These are phyloP conservation scores for Hordeum vulgare DNA, from an alignment of 176 grass and related monocot species.

Conservation along the genomic window MorexV3_pseudomolecules_assembly NC_058523.1:85559575-85560074, in stretches of 20 bases:
- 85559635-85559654: not conserved
- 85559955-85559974: constrained; percentile 73
- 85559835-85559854: not conserved
- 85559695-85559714: not conserved
- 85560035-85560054: not conserved
- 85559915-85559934: constrained; percentile 53
- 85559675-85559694: not conserved
- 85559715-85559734: not conserved
- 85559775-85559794: not conserved
- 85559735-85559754: not conserved
- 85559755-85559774: no score
- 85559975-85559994: constrained; percentile 31
- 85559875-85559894: not conserved
- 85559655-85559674: not conserved
- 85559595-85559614: not conserved
- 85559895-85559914: not conserved
- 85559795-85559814: not conserved
- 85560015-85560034: not conserved
- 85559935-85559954: constrained; percentile 94
- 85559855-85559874: not conserved
- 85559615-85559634: not conserved
- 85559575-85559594: not conserved
- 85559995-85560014: not conserved
- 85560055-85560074: not conserved
- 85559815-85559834: not conserved